phyloP scores from a whole-genome alignment of 306 rosid species.

The Inga leiocalycina region DNA sequence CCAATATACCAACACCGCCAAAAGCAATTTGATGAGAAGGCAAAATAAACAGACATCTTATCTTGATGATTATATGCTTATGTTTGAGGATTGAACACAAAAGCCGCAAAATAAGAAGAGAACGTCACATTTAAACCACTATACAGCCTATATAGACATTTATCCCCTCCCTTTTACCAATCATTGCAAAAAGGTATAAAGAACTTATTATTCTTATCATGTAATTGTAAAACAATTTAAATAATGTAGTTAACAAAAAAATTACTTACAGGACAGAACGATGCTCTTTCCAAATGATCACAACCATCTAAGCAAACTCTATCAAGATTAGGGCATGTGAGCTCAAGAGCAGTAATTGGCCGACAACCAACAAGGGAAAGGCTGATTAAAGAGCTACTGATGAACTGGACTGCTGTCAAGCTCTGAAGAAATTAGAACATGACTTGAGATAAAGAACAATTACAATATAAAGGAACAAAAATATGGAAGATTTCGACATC shows the following conservation, averaged over 20 bases:
- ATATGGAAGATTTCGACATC: neutral
- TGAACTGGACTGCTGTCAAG: conserved; percentile 68
- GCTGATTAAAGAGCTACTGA: conserved; percentile 64
- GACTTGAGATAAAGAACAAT: conserved; percentile 13
- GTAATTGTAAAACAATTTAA: conserved; percentile 1
- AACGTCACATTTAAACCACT: neutral
- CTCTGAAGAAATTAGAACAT: conserved; percentile 56
- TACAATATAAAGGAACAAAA: neutral
- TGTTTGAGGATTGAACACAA: neutral
- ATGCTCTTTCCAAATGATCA: conserved; percentile 79
- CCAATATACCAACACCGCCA: neutral
- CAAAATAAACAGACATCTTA: neutral
- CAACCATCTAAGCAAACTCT: conserved; percentile 83
- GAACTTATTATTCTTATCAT: conserved; percentile 1
- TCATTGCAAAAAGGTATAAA: conserved; percentile 13
- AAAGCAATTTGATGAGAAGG: neutral
- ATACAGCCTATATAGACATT: neutral
- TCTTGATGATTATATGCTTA: neutral
- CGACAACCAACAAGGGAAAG: conserved; percentile 94
- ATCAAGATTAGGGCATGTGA: conserved; percentile 70
- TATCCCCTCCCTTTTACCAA: neutral
- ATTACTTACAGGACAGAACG: conserved; percentile 77
- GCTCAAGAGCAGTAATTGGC: conserved; percentile 63
- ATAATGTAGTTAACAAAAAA: neutral
- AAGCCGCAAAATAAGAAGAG: neutral